Conservation (phyloP, 306 rosid genomes). For the Vachellia collinsii region DNA sequence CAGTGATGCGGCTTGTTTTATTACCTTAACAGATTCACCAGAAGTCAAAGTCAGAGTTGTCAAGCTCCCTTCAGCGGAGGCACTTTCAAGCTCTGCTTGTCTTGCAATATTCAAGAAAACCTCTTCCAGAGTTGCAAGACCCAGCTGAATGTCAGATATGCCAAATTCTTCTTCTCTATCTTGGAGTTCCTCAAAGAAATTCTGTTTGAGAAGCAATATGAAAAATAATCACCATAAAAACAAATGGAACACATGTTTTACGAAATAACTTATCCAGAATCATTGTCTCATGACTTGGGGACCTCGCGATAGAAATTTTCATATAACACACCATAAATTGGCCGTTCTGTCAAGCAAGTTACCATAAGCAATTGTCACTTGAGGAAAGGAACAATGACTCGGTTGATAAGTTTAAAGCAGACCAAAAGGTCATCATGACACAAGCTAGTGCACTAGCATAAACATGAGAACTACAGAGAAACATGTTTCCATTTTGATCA, state of each 20-base stretch:
- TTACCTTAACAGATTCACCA: constrained; percentile 60
- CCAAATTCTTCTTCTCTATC: constrained; percentile 70
- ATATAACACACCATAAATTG: constrained; percentile 10
- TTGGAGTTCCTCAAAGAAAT: constrained; percentile 73
- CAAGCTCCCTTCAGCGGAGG: constrained; percentile 71
- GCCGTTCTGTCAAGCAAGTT: neutral
- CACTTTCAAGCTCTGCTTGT: constrained; percentile 84
- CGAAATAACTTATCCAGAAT: neutral
- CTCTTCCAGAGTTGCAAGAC: constrained; percentile 88
- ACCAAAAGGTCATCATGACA: neutral
- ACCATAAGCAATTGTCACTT: neutral
- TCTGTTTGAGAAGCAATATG: constrained; percentile 50
- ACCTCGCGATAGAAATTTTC: neutral
- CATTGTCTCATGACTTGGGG: constrained; percentile 8
- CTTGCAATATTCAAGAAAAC: constrained; percentile 87
- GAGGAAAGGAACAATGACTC: neutral
- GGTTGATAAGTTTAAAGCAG: constrained; percentile 1
- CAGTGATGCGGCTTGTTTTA: neutral
- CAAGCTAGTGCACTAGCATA: constrained; percentile 1
- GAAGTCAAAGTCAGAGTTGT: constrained; percentile 65
- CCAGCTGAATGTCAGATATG: constrained; percentile 77
- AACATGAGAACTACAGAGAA: neutral
- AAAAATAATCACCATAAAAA: constrained; percentile 10
- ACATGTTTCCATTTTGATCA: constrained; percentile 14
- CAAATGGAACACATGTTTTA: neutral